phyloP scores from a whole-genome alignment of 2,329 filamentous ascomycete species.

The Teratosphaeria epicoccoides region DNA sequence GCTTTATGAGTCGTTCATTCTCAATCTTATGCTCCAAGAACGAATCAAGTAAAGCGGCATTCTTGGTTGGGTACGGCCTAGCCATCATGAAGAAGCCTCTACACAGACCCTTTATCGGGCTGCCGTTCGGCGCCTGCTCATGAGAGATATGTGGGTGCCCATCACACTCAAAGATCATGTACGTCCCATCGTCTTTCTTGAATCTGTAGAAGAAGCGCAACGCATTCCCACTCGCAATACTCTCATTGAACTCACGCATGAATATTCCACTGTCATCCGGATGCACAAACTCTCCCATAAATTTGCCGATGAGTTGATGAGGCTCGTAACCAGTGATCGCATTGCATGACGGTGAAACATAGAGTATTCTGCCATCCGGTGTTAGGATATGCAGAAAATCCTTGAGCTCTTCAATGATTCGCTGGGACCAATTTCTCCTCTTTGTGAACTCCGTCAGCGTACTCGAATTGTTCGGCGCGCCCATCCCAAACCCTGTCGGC shows the following conservation, averaged over 20 bases:
- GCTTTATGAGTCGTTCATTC: slow-evolving; percentile 74
- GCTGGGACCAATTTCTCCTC: slow-evolving; percentile 70
- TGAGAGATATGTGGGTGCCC: slow-evolving; percentile 81
- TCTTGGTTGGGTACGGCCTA: slow-evolving; percentile 79
- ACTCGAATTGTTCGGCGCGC: slow-evolving; percentile 37
- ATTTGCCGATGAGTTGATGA: slow-evolving; percentile 60
- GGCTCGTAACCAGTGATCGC: slow-evolving; percentile 63
- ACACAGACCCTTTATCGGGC: slow-evolving; percentile 52
- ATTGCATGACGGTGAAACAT: slow-evolving; percentile 71
- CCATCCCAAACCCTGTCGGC: slow-evolving; percentile 43
- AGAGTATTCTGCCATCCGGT: slow-evolving; percentile 70
- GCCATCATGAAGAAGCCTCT: slow-evolving; percentile 91
- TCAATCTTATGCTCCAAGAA: slow-evolving; percentile 96
- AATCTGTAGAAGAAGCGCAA: slow-evolving; percentile 82
- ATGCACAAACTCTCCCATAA: slow-evolving; percentile 75
- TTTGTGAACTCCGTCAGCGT: slow-evolving; percentile 57
- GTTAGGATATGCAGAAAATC: slow-evolving; percentile 84
- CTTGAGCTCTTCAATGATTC: slow-evolving; percentile 78
- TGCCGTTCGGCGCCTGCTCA: slow-evolving; percentile 29
- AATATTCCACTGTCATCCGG: slow-evolving; percentile 75
- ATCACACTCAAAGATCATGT: slow-evolving; percentile 78
- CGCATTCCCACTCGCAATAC: slow-evolving; percentile 67
- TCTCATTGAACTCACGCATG: slow-evolving; percentile 78
- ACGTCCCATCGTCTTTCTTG: slow-evolving; percentile 60
- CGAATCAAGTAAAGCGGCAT: slow-evolving; percentile 73